Evolutionary conservation across 768 basidiomycete genomes (phyloP).

Genomic region (Calocybe cyanea): DNA sequence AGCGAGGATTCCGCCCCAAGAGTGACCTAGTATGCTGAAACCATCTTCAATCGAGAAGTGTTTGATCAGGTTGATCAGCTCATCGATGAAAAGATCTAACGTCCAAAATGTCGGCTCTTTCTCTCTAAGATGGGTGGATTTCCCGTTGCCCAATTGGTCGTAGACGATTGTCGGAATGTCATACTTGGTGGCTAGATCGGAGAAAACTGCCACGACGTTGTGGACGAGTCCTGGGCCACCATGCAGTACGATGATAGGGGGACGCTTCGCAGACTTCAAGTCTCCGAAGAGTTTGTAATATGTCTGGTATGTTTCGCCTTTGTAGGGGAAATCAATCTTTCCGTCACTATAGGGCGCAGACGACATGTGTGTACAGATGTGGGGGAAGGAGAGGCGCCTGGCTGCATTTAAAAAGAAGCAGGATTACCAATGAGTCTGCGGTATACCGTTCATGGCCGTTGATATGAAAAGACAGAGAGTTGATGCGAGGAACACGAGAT

Average conservation of each 20-base stretch:
- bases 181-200: conserved; percentile 30
- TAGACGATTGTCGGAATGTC: conserved; percentile 48
- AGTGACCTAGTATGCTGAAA: conserved; percentile 52
- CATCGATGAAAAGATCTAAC: conserved; percentile 44
- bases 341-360: too few relatives aligned
- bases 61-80: conserved; percentile 46
- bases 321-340: conserved; percentile 3
- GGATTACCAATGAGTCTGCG: too few relatives aligned
- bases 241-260: conserved; percentile 38
- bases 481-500: too few relatives aligned
- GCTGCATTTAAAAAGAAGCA: too few relatives aligned
- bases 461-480: too few relatives aligned
- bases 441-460: too few relatives aligned
- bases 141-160: conserved; percentile 52
- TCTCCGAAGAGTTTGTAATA: conserved; percentile 14
- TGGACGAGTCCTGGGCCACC: conserved; percentile 46
- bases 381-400: too few relatives aligned
- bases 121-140: conserved; percentile 46
- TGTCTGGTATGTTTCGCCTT: conserved; percentile 11
- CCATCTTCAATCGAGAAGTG: conserved; percentile 34
- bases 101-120: conserved; percentile 13
- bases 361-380: too few relatives aligned
- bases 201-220: conserved; percentile 39
- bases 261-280: background rate
- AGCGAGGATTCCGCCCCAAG: conserved; percentile 56